Percentiles rank a stretch among this genome's conserved stretches.
These are phyloP conservation scores for Mycena citricolor DNA, from an alignment of 1,284 basidiomycete genomes.

Conservation along the genomic window DNA sequence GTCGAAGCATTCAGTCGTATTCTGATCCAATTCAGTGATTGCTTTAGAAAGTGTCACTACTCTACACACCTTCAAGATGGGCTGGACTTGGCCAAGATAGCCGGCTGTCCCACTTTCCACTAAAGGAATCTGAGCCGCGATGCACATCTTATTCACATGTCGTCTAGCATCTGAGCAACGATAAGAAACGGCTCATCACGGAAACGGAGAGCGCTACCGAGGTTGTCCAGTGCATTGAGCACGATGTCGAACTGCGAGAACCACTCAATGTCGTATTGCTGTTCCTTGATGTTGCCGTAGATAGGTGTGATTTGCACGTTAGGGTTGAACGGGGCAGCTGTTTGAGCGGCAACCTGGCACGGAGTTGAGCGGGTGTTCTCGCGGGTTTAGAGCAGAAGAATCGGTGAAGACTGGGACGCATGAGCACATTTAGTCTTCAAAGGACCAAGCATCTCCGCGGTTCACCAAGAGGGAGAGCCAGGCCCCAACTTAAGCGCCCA, in stretches of 20 bases:
- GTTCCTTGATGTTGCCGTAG: constrained; percentile 95
- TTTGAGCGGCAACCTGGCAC: constrained; percentile 80
- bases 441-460: no score
- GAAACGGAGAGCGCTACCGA: constrained; percentile 49
- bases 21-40: constrained; percentile 42
- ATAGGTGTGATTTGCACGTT: constrained; percentile 86
- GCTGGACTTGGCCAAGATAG: constrained; percentile 87
- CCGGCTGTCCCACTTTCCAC: constrained; percentile 98
- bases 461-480: no score
- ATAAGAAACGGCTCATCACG: constrained; percentile 1
- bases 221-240: constrained; percentile 94
- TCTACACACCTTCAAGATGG: constrained; percentile 62
- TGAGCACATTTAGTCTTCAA: no score
- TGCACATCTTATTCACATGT: constrained; percentile 97
- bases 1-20: constrained; percentile 89
- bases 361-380: neutral
- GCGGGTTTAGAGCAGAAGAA: neutral
- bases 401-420: constrained; percentile 14
- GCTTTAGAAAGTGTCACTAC: constrained; percentile 1
- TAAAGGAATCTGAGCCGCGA: constrained; percentile 86
- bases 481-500: constrained; percentile 6
- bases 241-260: constrained; percentile 91
- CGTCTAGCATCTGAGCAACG: constrained; percentile 71
- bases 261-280: constrained; percentile 89
- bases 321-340: constrained; percentile 91